Percentiles rank a stretch among this genome's conserved stretches.
Conservation (phyloP, 129 eudicot genomes). For the Flaveria bidentis region DNA sequence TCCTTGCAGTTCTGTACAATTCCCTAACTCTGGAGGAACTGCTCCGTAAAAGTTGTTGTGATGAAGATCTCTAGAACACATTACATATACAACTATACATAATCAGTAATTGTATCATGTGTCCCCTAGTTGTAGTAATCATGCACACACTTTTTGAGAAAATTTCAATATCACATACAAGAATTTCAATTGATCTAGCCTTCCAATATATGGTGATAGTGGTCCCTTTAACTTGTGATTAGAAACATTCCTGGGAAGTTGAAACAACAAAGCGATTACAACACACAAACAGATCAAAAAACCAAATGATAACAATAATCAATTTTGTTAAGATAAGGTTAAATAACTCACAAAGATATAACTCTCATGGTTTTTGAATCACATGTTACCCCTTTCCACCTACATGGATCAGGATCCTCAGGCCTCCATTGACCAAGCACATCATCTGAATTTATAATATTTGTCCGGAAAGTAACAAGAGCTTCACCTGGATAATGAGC, state of each 20-base stretch:
- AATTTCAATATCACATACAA: slow-evolving; percentile 30
- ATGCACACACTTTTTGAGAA: slow-evolving; percentile 9
- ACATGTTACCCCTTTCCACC: slow-evolving; percentile 92
- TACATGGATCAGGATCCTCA: slow-evolving; percentile 94
- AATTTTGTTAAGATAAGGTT: neutral
- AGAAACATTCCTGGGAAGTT: slow-evolving; percentile 69
- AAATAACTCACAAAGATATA: slow-evolving; percentile 72
- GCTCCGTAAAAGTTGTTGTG: slow-evolving; percentile 82
- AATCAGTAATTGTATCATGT: slow-evolving; percentile 30
- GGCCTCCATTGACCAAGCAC: slow-evolving; percentile 86
- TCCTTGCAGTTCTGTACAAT: slow-evolving; percentile 76
- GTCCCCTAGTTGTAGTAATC: slow-evolving; percentile 13
- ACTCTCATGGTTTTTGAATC: slow-evolving; percentile 81
- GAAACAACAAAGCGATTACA: slow-evolving; percentile 10
- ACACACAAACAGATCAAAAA: slow-evolving; percentile 15
- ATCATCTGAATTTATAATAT: slow-evolving; percentile 63
- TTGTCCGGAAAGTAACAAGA: slow-evolving; percentile 67
- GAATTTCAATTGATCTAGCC: slow-evolving; percentile 64
- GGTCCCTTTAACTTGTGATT: slow-evolving; percentile 87
- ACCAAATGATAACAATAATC: neutral
- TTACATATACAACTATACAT: slow-evolving; percentile 30
- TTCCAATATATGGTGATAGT: slow-evolving; percentile 85
- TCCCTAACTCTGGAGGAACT: slow-evolving; percentile 92
- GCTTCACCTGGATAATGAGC: slow-evolving; percentile 69
- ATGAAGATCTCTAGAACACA: slow-evolving; percentile 73